Evolutionary conservation across 495 filamentous ascomycete genomes (phyloP), one percentile per base, ranked within the genome.

Genomic region (Penicillium maclennaniae): DNA sequence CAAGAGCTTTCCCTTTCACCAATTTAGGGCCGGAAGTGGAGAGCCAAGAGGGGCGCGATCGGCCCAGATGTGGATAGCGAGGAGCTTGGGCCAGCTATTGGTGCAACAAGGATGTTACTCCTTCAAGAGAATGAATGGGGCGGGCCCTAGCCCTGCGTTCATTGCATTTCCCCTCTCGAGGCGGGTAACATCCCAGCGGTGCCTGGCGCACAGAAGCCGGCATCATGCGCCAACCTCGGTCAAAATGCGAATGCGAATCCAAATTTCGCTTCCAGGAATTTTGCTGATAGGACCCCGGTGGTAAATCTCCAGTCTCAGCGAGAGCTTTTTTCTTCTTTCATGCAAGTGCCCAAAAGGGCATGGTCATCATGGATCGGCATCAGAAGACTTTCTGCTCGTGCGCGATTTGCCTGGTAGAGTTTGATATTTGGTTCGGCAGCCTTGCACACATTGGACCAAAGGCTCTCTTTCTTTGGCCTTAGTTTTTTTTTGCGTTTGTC

Each of bases 11-110:
- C 47, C 31, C 28, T 40, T 49, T 44, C 51, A 57, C 49, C 53
- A 47, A 51, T 47, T 57, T 49, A 54, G 51, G 38, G 43, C 39
- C 38, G 54, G 14, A 55, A 66, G 63, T 61, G 63, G 63, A 54
- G 63, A 40, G 45, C 17, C 48, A 58, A 55, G 58, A 58, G 61
- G 57, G 58, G 54, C 49, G 60, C 51, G 59, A 68, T 69, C 66
- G 60, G 56, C 64, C 55, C 63, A 48, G 53, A 54, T 51, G 49
- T 53, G 63, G 47, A 48, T 50, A 47, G 60, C 27, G 49, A 63
- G 65, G 60, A 71, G 69, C 69, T 72, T 69, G 65, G 68, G 58
- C 71, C 68, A 72, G 46, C 45, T 31, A 58, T 60, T 58, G 55
- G 56, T 52, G 45, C 26, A 48, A 54, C 61, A 56, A 27, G 54